These are phyloP conservation scores for Trichaptum fuscoviolaceum DNA, from an alignment of 768 basidiomycete genomes.

Conservation along the genomic window DNA sequence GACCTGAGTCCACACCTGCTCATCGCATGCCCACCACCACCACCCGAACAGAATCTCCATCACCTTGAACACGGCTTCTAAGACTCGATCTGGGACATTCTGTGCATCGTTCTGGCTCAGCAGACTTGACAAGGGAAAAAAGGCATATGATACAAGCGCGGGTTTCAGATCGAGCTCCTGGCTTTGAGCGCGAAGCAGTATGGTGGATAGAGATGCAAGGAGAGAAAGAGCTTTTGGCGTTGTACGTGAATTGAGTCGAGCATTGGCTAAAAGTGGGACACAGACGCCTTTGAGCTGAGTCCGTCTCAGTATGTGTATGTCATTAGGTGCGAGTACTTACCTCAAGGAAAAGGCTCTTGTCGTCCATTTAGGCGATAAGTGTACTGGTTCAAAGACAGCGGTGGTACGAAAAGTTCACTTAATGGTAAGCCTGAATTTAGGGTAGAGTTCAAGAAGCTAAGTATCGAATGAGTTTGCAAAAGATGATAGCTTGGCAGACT, in stretches of 20 bases:
- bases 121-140: slow-evolving; percentile 83
- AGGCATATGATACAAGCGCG: slow-evolving; percentile 73
- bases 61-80: slow-evolving; percentile 65
- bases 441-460: no score
- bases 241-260: slow-evolving; percentile 54
- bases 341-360: background rate
- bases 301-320: background rate
- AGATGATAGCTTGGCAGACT: no score
- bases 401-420: no score
- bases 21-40: slow-evolving; percentile 86
- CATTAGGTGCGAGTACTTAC: background rate
- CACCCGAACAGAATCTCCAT: slow-evolving; percentile 54
- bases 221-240: slow-evolving; percentile 43
- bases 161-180: slow-evolving; percentile 44
- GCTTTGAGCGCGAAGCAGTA: slow-evolving; percentile 25
- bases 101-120: slow-evolving; percentile 68
- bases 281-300: slow-evolving; percentile 62
- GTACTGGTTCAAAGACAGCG: no score
- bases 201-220: slow-evolving; percentile 47
- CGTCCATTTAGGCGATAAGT: background rate
- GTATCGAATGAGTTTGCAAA: no score
- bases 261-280: slow-evolving; percentile 72
- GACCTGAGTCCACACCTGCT: slow-evolving; percentile 76
- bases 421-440: no score
- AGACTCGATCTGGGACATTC: slow-evolving; percentile 70